phyloP scores from a whole-genome alignment of 768 basidiomycete species.

The Gloeopeniophorella convolvens region DNA sequence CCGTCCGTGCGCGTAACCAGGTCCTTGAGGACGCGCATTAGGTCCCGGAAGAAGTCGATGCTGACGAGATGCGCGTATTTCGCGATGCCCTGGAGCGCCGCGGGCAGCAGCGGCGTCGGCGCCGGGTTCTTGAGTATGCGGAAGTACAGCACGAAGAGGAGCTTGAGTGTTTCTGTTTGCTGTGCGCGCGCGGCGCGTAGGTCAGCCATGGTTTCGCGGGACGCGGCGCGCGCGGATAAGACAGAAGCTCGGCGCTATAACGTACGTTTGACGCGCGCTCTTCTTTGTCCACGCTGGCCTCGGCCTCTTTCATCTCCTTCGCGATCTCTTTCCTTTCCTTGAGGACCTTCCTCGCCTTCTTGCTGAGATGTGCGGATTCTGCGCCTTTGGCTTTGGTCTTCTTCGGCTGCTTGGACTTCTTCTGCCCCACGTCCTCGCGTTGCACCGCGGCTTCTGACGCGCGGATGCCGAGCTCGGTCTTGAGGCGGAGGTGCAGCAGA shows the following conservation, averaged over 20 bases:
- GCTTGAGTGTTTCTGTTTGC: slow-evolving; percentile 98
- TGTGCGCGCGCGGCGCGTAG: slow-evolving; percentile 34
- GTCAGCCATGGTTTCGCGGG: slow-evolving; percentile 1
- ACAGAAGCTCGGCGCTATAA: slow-evolving; percentile 16
- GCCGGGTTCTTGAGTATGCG: slow-evolving; percentile 83
- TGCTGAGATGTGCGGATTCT: slow-evolving; percentile 75
- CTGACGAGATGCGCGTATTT: slow-evolving; percentile 96
- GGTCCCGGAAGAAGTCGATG: slow-evolving; percentile 96
- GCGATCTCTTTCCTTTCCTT: slow-evolving; percentile 89
- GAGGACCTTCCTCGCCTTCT: slow-evolving; percentile 78
- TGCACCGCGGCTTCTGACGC: slow-evolving; percentile 67
- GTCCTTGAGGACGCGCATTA: slow-evolving; percentile 78
- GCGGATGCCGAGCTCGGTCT: slow-evolving; percentile 76
- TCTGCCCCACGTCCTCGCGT: slow-evolving; percentile 35
- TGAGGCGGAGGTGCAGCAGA: slow-evolving; percentile 78
- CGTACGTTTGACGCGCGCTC: slow-evolving; percentile 77
- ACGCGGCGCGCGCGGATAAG: not conserved
- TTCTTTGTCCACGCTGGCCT: slow-evolving; percentile 88
- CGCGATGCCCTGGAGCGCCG: slow-evolving; percentile 87
- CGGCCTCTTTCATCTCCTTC: slow-evolving; percentile 90
- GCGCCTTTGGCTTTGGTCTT: slow-evolving; percentile 26
- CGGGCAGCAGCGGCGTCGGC: slow-evolving; percentile 72
- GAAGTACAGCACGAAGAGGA: slow-evolving; percentile 96
- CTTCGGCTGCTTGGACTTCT: slow-evolving; percentile 38
- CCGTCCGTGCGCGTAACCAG: slow-evolving; percentile 52